A percentile compares a stretch with the other conserved stretches of the same genome.
Conservation (phyloP, 2,329 filamentous ascomycete species). For the Penicillium sp. region DNA sequence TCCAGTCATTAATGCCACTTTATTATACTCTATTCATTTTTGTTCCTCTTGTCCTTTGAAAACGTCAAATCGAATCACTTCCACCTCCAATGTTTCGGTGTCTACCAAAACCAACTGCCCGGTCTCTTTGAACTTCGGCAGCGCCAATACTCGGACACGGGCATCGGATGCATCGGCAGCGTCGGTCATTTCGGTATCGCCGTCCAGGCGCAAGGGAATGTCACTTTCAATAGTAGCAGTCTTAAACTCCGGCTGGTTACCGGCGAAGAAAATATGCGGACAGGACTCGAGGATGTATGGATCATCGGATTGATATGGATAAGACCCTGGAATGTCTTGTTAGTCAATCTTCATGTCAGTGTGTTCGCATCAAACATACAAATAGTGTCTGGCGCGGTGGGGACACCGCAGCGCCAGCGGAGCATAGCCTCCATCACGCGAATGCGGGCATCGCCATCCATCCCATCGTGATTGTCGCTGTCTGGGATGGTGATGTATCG, state of each 20-base stretch:
- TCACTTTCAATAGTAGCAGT: constrained; percentile 66
- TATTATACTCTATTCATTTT: constrained; percentile 26
- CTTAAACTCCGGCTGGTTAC: constrained; percentile 78
- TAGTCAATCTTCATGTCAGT: constrained; percentile 1
- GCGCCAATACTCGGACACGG: constrained; percentile 72
- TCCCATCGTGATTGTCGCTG: constrained; percentile 27
- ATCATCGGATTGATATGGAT: constrained; percentile 92
- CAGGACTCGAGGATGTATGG: constrained; percentile 83
- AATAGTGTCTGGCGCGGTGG: constrained; percentile 92
- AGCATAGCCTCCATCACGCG: constrained; percentile 95
- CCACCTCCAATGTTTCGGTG: constrained; percentile 78
- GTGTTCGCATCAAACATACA: constrained; percentile 62
- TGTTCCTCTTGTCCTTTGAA: constrained; percentile 39
- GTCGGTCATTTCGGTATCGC: constrained; percentile 38
- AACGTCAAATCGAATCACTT: constrained; percentile 63
- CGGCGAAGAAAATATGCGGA: constrained; percentile 89
- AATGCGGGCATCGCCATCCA: constrained; percentile 68
- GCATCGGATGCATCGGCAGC: constrained; percentile 54
- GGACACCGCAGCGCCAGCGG: constrained; percentile 86
- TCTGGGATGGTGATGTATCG: constrained; percentile 71
- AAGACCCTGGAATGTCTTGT: constrained; percentile 67
- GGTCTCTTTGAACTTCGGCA: constrained; percentile 79
- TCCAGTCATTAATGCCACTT: constrained; percentile 6
- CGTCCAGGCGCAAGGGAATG: constrained; percentile 33
- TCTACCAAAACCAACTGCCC: constrained; percentile 83